phyloP scores from a whole-genome alignment of 805 yeast genomes.

The Barnettozyma botsteinii region DNA sequence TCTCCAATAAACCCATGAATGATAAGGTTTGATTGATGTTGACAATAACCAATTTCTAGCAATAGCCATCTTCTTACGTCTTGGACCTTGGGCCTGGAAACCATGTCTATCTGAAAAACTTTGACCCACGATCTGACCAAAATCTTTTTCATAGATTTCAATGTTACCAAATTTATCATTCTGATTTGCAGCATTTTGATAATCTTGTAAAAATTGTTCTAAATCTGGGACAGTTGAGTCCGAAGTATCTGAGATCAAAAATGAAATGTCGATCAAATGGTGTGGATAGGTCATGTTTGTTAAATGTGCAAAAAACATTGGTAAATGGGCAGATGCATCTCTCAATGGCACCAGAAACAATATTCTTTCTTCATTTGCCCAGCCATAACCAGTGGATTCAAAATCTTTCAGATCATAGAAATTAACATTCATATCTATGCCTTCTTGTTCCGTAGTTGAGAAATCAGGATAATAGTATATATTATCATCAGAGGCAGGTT shows the following conservation, averaged over 20 bases:
- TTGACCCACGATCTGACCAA: constrained; percentile 91
- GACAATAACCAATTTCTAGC: constrained; percentile 93
- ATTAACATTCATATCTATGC: constrained; percentile 41
- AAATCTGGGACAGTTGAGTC: constrained; percentile 80
- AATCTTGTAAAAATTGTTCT: constrained; percentile 45
- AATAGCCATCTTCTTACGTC: constrained; percentile 91
- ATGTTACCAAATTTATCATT: constrained; percentile 72
- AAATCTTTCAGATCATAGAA: constrained; percentile 69
- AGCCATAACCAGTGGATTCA: constrained; percentile 64
- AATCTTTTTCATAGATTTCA: constrained; percentile 86
- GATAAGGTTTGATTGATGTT: constrained; percentile 84
- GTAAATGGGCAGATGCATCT: constrained; percentile 86
- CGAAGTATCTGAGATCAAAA: constrained; percentile 83
- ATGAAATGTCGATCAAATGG: constrained; percentile 73
- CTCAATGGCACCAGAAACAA: constrained; percentile 84
- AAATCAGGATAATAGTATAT: constrained; percentile 30
- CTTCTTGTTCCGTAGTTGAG: constrained; percentile 20
- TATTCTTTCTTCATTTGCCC: constrained; percentile 75
- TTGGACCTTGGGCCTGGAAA: constrained; percentile 91
- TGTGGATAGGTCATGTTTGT: constrained; percentile 81
- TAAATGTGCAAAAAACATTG: constrained; percentile 84
- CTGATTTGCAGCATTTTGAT: constrained; percentile 62
- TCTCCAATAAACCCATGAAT: constrained; percentile 95
- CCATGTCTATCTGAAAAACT: constrained; percentile 92
- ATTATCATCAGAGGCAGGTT: constrained; percentile 2